Percentiles rank a stretch among this genome's conserved stretches.
These are phyloP conservation scores for Juglanconis oblonga DNA, from an alignment of 2,329 filamentous ascomycete species.

Conservation along the genomic window DNA sequence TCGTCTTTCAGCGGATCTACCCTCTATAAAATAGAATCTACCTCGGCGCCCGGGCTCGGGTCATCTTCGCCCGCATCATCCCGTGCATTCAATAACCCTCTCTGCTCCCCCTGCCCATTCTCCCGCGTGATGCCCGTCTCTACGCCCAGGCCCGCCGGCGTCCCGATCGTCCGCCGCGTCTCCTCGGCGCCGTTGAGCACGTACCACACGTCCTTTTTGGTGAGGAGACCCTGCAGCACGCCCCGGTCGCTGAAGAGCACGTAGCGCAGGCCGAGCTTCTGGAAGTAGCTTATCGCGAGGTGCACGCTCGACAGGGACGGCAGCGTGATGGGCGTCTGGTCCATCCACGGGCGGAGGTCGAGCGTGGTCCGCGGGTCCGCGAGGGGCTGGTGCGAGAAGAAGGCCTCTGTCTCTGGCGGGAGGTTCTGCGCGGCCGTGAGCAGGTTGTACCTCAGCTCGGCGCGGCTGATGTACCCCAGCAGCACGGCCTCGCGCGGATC, in stretches of 20 bases:
- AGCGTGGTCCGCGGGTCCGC: conserved; percentile 75
- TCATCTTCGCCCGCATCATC: conserved; percentile 30
- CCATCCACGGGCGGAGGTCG: conserved; percentile 96
- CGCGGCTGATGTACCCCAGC: conserved; percentile 90
- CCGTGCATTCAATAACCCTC: conserved; percentile 38
- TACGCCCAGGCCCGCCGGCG: conserved; percentile 18
- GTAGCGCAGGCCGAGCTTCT: conserved; percentile 88
- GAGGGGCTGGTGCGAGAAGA: conserved; percentile 80
- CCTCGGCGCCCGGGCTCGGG: conserved; percentile 21
- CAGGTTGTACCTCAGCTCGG: conserved; percentile 82
- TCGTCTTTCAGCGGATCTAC: background rate
- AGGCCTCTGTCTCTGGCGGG: conserved; percentile 70
- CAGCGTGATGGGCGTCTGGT: conserved; percentile 92
- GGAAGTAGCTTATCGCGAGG: conserved; percentile 89
- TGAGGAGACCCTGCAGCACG: conserved; percentile 77
- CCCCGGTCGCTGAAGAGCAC: conserved; percentile 84
- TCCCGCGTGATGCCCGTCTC: conserved; percentile 37
- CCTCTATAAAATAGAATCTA: conserved; percentile 15
- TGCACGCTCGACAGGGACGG: conserved; percentile 73
- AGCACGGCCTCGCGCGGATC: conserved; percentile 75
- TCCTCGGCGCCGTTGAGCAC: conserved; percentile 77
- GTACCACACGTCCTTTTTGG: conserved; percentile 97
- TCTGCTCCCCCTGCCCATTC: conserved; percentile 38
- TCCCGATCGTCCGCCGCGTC: conserved; percentile 42
- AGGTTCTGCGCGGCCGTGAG: conserved; percentile 60